These are phyloP conservation scores for Mangifera indica DNA, from an alignment of 345 rosid genomes.

Conservation along the genomic window DNA sequence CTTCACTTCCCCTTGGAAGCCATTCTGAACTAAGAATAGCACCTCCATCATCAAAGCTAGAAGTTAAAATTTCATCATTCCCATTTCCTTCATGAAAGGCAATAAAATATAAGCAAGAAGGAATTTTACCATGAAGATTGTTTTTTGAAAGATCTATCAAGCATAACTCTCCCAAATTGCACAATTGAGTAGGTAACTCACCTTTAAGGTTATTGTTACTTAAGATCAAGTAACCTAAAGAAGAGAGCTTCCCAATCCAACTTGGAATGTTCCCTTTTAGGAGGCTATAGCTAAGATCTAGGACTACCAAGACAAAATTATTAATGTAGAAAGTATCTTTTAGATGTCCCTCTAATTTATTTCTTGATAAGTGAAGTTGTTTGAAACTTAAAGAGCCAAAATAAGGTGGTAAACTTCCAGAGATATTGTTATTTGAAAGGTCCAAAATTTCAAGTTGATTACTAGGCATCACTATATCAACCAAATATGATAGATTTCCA, in stretches of 20 bases:
- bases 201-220: slow-evolving; percentile 23
- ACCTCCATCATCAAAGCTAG: no score
- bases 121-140: slow-evolving; percentile 15
- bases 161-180: slow-evolving; percentile 8
- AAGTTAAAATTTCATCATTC: no score
- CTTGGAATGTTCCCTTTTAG: neutral
- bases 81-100: neutral
- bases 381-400: neutral
- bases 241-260: neutral
- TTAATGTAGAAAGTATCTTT: neutral
- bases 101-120: slow-evolving; percentile 2
- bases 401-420: slow-evolving; percentile 15
- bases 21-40: no score
- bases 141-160: slow-evolving; percentile 29
- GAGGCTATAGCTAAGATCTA: slow-evolving; percentile 5
- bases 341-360: slow-evolving; percentile 1
- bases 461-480: no score
- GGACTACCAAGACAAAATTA: neutral
- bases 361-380: neutral
- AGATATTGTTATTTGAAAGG: slow-evolving; percentile 13
- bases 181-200: slow-evolving; percentile 16
- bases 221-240: slow-evolving; percentile 19
- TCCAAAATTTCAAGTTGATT: slow-evolving; percentile 1
- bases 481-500: no score
- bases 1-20: neutral